Evolutionary conservation across 2,329 filamentous ascomycete genomes (phyloP).

Genomic region (Monascus ruber): DNA sequence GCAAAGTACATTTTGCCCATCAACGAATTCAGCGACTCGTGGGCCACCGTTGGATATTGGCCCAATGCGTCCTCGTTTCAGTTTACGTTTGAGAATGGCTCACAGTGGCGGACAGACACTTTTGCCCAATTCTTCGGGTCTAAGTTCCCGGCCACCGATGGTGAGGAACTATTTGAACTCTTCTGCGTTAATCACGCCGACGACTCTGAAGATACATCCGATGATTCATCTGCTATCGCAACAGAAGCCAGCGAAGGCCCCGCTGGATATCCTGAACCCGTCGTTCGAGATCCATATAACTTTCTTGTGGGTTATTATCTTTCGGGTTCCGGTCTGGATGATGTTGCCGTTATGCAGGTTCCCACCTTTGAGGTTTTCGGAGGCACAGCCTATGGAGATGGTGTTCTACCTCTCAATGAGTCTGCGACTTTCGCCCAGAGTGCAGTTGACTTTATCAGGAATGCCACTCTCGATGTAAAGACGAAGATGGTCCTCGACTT

Average conservation of each 20-base stretch:
- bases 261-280: slow-evolving; percentile 4
- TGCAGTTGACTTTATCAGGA: slow-evolving; percentile 13
- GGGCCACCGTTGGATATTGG: slow-evolving; percentile 10
- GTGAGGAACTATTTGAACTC: slow-evolving; percentile 8
- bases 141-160: slow-evolving; percentile 2
- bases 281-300: slow-evolving; percentile 7
- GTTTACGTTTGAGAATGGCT: slow-evolving; percentile 12
- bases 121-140: slow-evolving; percentile 1
- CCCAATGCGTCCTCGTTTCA: slow-evolving; percentile 8
- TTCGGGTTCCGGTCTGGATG: slow-evolving; percentile 26
- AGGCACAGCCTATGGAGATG: no score
- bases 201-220: background rate
- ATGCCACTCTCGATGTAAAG: slow-evolving; percentile 32
- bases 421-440: slow-evolving; percentile 9
- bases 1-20: background rate
- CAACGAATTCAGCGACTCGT: slow-evolving; percentile 8
- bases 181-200: slow-evolving; percentile 8
- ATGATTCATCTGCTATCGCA: slow-evolving; percentile 2
- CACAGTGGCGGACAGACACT: slow-evolving; percentile 7
- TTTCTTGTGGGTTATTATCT: slow-evolving; percentile 38
- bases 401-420: background rate
- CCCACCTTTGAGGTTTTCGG: slow-evolving; percentile 14
- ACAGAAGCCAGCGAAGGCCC: background rate
- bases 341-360: slow-evolving; percentile 35
- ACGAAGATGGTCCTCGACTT: slow-evolving; percentile 56